phyloP scores from a whole-genome alignment of 768 basidiomycete genomes.

The Lentinus tigrinus region DNA sequence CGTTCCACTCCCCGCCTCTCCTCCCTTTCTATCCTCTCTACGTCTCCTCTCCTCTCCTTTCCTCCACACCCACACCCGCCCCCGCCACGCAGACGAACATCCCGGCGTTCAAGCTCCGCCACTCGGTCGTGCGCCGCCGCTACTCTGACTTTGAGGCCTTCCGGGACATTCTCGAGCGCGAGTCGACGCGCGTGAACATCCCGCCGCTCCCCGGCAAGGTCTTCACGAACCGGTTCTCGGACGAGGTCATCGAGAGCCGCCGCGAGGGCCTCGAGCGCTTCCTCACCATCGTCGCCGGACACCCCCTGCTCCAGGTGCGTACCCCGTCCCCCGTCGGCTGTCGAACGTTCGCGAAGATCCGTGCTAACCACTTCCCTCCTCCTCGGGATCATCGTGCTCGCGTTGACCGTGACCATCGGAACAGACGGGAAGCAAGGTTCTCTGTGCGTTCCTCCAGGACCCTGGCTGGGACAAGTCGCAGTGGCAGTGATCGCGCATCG shows the following conservation, averaged over 20 bases:
- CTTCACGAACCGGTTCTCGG: constrained; percentile 97
- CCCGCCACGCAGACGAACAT: constrained; percentile 79
- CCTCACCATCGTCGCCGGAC: constrained; percentile 93
- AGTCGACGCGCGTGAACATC: constrained; percentile 96
- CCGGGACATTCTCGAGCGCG: constrained; percentile 95
- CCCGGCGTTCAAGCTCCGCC: constrained; percentile 92
- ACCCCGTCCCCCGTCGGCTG: not conserved
- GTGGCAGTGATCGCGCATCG: constrained; percentile 53
- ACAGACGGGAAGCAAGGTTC: constrained; percentile 95
- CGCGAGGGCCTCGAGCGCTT: constrained; percentile 95
- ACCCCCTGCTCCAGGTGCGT: constrained; percentile 89
- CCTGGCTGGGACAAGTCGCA: constrained; percentile 86
- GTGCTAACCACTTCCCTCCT: not conserved
- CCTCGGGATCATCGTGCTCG: constrained; percentile 1
- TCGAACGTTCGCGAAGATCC: not conserved
- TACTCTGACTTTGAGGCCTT: constrained; percentile 83
- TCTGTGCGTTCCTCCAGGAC: constrained; percentile 93
- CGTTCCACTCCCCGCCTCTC: not conserved
- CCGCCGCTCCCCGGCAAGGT: constrained; percentile 97
- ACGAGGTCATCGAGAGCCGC: constrained; percentile 92
- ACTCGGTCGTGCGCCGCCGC: constrained; percentile 60
- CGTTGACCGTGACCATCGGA: too few species aligned
- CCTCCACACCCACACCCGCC: not conserved
- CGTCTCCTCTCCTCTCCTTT: not conserved
- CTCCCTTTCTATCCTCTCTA: not conserved